Percentiles rank a stretch among this genome's conserved stretches.
phyloP scores from a whole-genome alignment of 768 basidiomycete species.

The Trametes cinnabarina region DNA sequence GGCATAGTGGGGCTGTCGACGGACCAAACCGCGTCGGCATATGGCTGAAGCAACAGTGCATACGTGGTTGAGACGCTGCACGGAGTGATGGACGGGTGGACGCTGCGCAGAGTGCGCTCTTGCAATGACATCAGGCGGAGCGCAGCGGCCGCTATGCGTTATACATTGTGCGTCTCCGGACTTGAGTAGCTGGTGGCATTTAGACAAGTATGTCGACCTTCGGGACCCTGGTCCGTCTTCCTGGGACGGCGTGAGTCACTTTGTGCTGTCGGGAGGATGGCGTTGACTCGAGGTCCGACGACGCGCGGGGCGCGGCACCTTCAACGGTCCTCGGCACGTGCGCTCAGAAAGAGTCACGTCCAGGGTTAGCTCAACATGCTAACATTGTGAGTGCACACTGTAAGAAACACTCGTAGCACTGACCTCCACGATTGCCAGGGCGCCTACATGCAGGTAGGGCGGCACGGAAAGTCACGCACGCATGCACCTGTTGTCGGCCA shows the following conservation, averaged over 20 bases:
- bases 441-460: not conserved
- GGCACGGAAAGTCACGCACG: no score
- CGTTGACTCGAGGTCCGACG: conserved; percentile 16
- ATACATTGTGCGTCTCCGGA: not conserved
- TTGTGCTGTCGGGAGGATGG: conserved; percentile 2
- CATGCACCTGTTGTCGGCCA: no score
- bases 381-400: not conserved
- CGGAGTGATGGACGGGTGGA: conserved; percentile 10
- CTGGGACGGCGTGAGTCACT: conserved; percentile 15
- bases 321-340: conserved; percentile 15
- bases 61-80: conserved; percentile 9
- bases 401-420: conserved; percentile 2
- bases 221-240: not conserved
- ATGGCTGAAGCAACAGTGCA: conserved; percentile 2
- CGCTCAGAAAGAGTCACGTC: conserved; percentile 14
- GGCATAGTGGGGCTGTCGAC: not conserved
- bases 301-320: conserved; percentile 5
- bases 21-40: conserved; percentile 10
- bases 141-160: conserved; percentile 19
- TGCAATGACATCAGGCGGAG: conserved; percentile 16
- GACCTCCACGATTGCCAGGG: not conserved
- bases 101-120: not conserved
- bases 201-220: conserved; percentile 20
- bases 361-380: not conserved
- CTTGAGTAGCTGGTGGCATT: conserved; percentile 2